phyloP scores from a whole-genome alignment of 2,329 filamentous ascomycete genomes.

The Aureobasidium sp. region DNA sequence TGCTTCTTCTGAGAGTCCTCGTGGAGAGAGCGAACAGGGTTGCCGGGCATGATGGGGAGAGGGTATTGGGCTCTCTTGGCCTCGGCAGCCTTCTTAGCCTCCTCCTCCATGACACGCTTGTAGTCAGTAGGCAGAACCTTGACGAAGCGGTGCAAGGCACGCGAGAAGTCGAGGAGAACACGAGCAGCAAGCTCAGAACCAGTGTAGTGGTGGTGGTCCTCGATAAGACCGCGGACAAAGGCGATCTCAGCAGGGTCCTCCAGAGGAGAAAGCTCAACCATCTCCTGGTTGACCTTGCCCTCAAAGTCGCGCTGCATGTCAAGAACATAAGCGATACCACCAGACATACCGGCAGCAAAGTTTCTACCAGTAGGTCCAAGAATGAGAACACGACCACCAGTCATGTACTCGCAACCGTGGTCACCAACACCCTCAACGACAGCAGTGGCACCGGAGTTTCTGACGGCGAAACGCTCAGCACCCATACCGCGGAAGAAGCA shows the following conservation, averaged over 20 bases:
- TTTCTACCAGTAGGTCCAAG: constrained; percentile 88
- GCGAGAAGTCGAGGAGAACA: constrained; percentile 89
- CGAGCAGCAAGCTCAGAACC: constrained; percentile 90
- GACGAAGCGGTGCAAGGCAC: constrained; percentile 80
- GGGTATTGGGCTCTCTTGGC: constrained; percentile 78
- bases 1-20: constrained; percentile 46
- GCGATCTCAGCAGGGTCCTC: constrained; percentile 84
- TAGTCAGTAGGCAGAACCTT: constrained; percentile 94
- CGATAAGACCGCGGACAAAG: constrained; percentile 80
- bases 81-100: constrained; percentile 75
- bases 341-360: constrained; percentile 97
- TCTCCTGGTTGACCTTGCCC: constrained; percentile 91
- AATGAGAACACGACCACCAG: constrained; percentile 80
- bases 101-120: constrained; percentile 83
- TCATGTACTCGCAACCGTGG: constrained; percentile 98
- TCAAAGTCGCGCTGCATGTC: constrained; percentile 85
- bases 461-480: constrained; percentile 91
- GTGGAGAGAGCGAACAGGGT: constrained; percentile 45
- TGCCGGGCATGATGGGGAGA: constrained; percentile 65
- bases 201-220: constrained; percentile 97
- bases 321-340: constrained; percentile 90
- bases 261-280: constrained; percentile 82
- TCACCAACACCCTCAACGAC: constrained; percentile 95
- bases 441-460: constrained; percentile 92
- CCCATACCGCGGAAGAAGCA: constrained; percentile 97